Base-by-base conservation (phyloP, 75 land plant genomes). In the Azolla pinnata region DNA sequence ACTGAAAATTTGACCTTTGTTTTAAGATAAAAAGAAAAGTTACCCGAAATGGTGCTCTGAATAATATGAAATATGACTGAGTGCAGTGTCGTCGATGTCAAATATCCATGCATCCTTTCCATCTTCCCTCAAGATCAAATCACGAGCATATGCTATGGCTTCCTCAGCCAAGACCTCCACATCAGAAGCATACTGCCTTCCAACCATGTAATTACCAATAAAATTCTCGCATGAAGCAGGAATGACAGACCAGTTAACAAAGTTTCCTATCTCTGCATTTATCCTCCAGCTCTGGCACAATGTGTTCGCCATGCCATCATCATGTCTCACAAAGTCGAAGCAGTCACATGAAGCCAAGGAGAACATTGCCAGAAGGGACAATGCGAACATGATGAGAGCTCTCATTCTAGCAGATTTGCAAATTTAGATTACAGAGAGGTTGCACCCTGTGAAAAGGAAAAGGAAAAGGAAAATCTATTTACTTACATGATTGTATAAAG, bases 31-130 rank as follows among this genome's bases (percentile, higher is more conserved):
- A n/a, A n/a, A n/a, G n/a, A n/a, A n/a, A n/a, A n/a, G n/a, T 55
- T 79, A 79, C 89, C 90, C 83, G 55, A 73, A 86, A 23, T 67
- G 69, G 57, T 82, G 78, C 26, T 69, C 66, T 21, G 40, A 52
- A 49, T 90, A 90, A 56, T 81, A 87, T 0, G 50, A 46, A 14
- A 82, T 31, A 16, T 75, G 78, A 21, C 86, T 77, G 14, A 86
- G 71, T 19, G 78, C 70, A 0, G 79, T 82, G 31, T 82, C 83
- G 70, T 86, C 86, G 38, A 86, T 64, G 56, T 86, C 90, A 42
- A 86, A 81, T 29, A 86, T 55, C 80, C 83, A 79, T 1, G 78
- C 81, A 53, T 86, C 86, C 64, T 49, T 69, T 0, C 85, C 85
- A 63, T 84, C 88, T 1, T 62, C 74, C 10, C 40, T 31, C 19